Base-by-base conservation (phyloP, 352 stramenopile genomes). In the Globisporangium yorkense region DNA sequence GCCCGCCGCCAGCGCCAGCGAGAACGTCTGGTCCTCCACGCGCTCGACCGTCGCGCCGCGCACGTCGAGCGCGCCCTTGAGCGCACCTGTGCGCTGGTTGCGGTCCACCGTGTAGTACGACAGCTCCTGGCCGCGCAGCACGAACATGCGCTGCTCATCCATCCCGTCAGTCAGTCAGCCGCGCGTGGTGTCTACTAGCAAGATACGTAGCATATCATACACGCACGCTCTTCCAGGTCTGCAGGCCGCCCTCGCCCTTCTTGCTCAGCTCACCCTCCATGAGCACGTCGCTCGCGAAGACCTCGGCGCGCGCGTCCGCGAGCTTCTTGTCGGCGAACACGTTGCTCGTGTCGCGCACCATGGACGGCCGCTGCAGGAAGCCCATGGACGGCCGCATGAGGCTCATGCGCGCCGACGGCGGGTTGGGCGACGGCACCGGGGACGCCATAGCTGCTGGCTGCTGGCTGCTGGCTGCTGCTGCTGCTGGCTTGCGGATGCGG, bases 261-360 rank as follows among this genome's bases (percentile, higher is more conserved):
- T 89, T 89, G 35, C 68, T 75, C 7, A 89, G 62, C 54, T 84
- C 68, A 2, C 80, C 77, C 54, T 89, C 77, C 76, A 89, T 89
- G 35, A 89, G 61, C 54, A 88, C 73, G 54, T 89, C 80, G 47
- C 57, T 84, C 12, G 72, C 52, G 59, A 89, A 89, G 20, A 89
- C 63, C 46, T 77, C 70, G 27, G 75, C 54, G 48, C 79, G 63
- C 15, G 74, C 71, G 63, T 88, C 74, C 48, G 75, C 60, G 55
- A 89, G 70, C 61, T 88, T 87, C 35, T 67, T 60, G 33, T 88
- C 68, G 1, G 67, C 71, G 61, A 89, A 89, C 29, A 87, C 72
- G 68, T 87, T 81, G 56, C 72, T 80, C 54, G 70, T 46, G 65
- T 77, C 67, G 10, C 68, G 75, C 53, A 88, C 56, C 37, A 82